Percentiles rank a stretch among this genome's conserved stretches.
Conservation (phyloP, 345 rosid genomes). For the Anacardium occidentale region DNA sequence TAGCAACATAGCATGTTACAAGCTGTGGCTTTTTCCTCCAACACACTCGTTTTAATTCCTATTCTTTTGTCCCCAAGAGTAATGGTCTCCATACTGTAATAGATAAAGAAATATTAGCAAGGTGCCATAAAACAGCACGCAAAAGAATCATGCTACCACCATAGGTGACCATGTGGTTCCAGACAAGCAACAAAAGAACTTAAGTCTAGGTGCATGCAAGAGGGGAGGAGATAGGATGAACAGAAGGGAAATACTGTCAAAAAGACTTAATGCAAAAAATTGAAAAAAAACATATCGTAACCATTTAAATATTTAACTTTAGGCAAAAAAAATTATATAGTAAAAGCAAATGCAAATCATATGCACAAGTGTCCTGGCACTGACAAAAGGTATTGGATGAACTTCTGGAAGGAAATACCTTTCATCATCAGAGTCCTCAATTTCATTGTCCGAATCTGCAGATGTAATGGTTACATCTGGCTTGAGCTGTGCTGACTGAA, state of each 20-base stretch:
- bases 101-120: constrained; percentile 26
- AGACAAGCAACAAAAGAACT: not conserved
- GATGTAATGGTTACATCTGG: constrained; percentile 98
- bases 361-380: not conserved
- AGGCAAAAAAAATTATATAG: not conserved
- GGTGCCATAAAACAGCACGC: constrained; percentile 5
- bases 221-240: not conserved
- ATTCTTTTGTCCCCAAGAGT: constrained; percentile 98
- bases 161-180: not conserved
- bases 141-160: not conserved
- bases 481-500: constrained; percentile 96
- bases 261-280: not conserved
- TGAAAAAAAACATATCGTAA: not conserved
- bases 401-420: constrained; percentile 46
- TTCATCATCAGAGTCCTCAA: constrained; percentile 93
- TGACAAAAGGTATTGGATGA: not conserved
- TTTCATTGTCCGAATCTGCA: constrained; percentile 94
- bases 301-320: not conserved
- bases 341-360: not conserved
- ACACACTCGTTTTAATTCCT: constrained; percentile 95
- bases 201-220: not conserved
- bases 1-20: constrained; percentile 99
- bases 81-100: constrained; percentile 96
- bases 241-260: not conserved
- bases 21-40: constrained; percentile 99